These are phyloP conservation scores for Penicillium lividum DNA, from an alignment of 495 filamentous ascomycete species.

Conservation along the genomic window DNA sequence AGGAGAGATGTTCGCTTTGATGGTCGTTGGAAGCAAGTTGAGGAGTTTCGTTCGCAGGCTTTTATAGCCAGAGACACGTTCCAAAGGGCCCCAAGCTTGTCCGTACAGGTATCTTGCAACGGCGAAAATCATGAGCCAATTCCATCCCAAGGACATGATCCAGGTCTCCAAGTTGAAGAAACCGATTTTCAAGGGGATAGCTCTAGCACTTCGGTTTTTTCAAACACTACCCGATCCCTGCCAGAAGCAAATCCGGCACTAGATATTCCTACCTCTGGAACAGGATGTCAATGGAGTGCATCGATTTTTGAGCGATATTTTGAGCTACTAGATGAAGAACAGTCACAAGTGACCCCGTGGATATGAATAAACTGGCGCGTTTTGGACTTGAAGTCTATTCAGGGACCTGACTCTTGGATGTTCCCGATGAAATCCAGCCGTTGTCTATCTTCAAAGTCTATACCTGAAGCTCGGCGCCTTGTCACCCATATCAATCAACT, in stretches of 20 bases:
- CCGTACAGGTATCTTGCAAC: too few relatives aligned
- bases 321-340: constrained; percentile 10
- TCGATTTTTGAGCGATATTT: constrained; percentile 20
- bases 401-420: too few relatives aligned
- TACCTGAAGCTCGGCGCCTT: constrained; percentile 15
- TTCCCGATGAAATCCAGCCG: background rate
- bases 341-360: background rate
- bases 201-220: too few relatives aligned
- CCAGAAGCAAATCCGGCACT: too few relatives aligned
- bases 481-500: constrained; percentile 13
- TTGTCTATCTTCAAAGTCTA: background rate
- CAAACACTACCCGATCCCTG: too few relatives aligned
- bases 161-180: background rate
- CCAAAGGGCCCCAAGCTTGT: background rate
- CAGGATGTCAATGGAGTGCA: constrained; percentile 24
- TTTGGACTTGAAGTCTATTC: too few relatives aligned
- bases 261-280: constrained; percentile 16
- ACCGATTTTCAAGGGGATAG: background rate
- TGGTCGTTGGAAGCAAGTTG: constrained; percentile 18
- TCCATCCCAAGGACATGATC: background rate
- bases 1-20: constrained; percentile 5
- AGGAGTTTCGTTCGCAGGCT: constrained; percentile 16
- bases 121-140: background rate
- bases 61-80: constrained; percentile 10
- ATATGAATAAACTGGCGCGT: too few relatives aligned